phyloP scores from a whole-genome alignment of 495 filamentous ascomycete species.

The Chaetomium fimeti region DNA sequence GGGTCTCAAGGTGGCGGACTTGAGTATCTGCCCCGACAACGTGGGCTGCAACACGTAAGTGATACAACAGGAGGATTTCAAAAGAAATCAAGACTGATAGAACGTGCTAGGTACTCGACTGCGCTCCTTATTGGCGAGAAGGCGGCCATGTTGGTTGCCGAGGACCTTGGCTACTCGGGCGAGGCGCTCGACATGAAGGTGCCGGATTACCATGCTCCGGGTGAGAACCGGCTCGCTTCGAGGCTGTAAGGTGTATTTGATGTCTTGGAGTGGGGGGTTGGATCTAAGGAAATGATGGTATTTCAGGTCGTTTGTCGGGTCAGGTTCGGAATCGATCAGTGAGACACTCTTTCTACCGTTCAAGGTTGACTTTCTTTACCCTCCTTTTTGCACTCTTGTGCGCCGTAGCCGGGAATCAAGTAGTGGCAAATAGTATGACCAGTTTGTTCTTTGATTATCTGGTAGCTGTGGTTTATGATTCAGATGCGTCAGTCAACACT shows the following conservation, averaged over 20 bases:
- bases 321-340: not conserved
- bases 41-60: conserved; percentile 74
- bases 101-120: conserved; percentile 54
- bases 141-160: conserved; percentile 65
- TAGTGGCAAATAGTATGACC: not conserved
- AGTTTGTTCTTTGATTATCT: not conserved
- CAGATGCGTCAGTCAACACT: not conserved
- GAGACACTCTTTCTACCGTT: not conserved
- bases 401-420: no score
- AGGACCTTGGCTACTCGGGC: conserved; percentile 74
- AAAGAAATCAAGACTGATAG: conserved; percentile 8
- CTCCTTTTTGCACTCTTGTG: not conserved
- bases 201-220: conserved; percentile 58
- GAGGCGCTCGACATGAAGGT: conserved; percentile 75
- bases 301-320: not conserved
- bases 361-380: not conserved
- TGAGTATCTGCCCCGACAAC: conserved; percentile 80
- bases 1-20: conserved; percentile 77
- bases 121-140: conserved; percentile 85
- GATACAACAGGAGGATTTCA: not conserved
- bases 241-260: conserved; percentile 4
- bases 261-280: not conserved
- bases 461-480: not conserved
- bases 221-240: conserved; percentile 43
- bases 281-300: not conserved